phyloP scores from a whole-genome alignment of 2,329 filamentous ascomycete species.

The Penicillium aurantiogriseum region DNA sequence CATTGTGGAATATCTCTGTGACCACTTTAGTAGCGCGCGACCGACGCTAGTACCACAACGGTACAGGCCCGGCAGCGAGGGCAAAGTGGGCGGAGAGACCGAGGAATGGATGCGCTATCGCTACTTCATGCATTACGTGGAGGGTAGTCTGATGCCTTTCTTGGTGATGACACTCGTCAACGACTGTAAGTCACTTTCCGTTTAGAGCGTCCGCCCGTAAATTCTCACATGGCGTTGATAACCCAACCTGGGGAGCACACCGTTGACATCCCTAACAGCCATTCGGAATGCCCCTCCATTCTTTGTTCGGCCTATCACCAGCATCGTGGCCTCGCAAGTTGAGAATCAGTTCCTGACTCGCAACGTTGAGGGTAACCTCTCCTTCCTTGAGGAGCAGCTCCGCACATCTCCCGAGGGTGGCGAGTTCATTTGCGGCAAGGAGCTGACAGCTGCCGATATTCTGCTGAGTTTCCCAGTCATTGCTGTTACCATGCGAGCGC shows the following conservation, averaged over 20 bases:
- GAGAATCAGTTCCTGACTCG: constrained; percentile 41
- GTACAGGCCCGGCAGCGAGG: constrained; percentile 54
- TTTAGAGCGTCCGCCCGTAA: not conserved
- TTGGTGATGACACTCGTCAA: constrained; percentile 65
- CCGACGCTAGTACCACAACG: constrained; percentile 50
- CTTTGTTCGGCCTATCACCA: constrained; percentile 66
- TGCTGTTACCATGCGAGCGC: constrained; percentile 35
- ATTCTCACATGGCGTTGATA: not conserved
- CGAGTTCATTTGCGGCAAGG: constrained; percentile 44
- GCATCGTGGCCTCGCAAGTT: constrained; percentile 50
- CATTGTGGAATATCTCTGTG: constrained; percentile 78
- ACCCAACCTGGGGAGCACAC: not conserved
- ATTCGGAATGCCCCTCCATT: constrained; percentile 51
- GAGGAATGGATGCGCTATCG: constrained; percentile 61
- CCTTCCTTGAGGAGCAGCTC: constrained; percentile 48
- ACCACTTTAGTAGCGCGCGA: constrained; percentile 55
- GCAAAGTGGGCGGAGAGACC: constrained; percentile 56
- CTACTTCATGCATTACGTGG: constrained; percentile 78
- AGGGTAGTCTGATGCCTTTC: constrained; percentile 77
- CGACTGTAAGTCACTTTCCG: constrained; percentile 44
- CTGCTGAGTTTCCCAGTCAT: constrained; percentile 49
- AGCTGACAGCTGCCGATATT: constrained; percentile 48
- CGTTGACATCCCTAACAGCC: constrained; percentile 10
- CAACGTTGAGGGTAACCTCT: constrained; percentile 44
- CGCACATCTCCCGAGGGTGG: constrained; percentile 41